Conservation (phyloP, 2,329 filamentous ascomycete species). For the Penicillium sclerotiorum region DNA sequence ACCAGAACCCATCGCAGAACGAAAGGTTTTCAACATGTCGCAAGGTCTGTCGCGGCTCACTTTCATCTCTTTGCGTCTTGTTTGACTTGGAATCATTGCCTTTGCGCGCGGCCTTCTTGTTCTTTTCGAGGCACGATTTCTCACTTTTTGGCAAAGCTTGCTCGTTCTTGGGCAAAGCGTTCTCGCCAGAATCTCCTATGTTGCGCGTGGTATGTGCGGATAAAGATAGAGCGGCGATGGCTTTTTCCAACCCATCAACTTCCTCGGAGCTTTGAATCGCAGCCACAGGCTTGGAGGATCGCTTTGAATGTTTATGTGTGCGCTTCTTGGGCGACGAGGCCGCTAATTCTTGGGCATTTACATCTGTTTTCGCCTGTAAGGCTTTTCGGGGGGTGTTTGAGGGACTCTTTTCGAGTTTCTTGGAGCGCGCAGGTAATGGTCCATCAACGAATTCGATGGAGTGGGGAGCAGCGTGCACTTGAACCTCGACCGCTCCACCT, state of each 20-base stretch:
- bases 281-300: not conserved
- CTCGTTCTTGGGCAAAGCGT: not conserved
- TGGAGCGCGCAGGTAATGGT: no score
- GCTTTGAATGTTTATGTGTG: not conserved
- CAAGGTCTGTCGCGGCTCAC: not conserved
- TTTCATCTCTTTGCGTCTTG: not conserved
- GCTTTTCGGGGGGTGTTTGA: not conserved
- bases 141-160: not conserved
- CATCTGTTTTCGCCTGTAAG: not conserved
- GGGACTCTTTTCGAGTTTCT: not conserved
- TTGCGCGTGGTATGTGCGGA: constrained; percentile 6
- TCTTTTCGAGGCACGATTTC: not conserved
- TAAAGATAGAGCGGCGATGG: constrained; percentile 24
- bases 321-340: constrained; percentile 2
- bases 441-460: no score
- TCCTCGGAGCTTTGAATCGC: not conserved
- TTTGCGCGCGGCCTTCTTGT: not conserved
- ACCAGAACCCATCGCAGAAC: constrained; percentile 29
- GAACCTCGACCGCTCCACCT: constrained; percentile 11
- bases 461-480: no score
- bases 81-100: not conserved
- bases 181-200: no score
- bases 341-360: not conserved
- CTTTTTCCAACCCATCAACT: constrained; percentile 22
- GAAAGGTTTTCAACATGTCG: constrained; percentile 24